Evolutionary conservation across 352 stramenopile genomes (phyloP).

Genomic region (Phytophthora pinifolia): DNA sequence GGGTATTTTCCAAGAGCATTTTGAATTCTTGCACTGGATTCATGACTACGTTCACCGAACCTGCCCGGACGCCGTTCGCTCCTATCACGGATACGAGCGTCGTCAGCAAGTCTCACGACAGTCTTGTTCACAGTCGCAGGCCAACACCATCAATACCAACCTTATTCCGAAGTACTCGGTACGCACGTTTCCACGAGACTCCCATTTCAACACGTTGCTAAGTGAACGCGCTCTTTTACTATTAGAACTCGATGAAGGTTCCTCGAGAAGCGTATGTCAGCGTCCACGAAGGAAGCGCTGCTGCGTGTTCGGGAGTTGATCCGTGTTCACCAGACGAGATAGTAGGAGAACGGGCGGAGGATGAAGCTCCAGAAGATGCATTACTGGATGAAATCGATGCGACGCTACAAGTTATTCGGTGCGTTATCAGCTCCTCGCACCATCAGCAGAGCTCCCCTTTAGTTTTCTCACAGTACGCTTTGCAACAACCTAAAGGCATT

Average conservation of each 20-base stretch:
- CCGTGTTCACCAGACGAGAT: neutral
- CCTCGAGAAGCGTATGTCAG: slow-evolving; percentile 23
- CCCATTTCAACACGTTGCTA: neutral
- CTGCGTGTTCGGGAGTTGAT: neutral
- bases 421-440: neutral
- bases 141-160: slow-evolving; percentile 52
- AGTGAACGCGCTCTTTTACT: neutral
- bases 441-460: no score
- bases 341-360: neutral
- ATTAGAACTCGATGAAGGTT: slow-evolving; percentile 40
- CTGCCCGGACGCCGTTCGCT: slow-evolving; percentile 55
- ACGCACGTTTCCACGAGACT: slow-evolving; percentile 4
- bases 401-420: slow-evolving; percentile 37
- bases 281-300: slow-evolving; percentile 3
- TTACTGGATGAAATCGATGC: slow-evolving; percentile 9
- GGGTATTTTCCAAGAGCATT: slow-evolving; percentile 80
- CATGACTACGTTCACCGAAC: slow-evolving; percentile 80
- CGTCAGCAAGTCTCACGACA: slow-evolving; percentile 46
- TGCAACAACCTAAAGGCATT: slow-evolving; percentile 23
- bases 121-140: slow-evolving; percentile 29
- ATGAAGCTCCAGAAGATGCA: neutral
- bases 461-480: neutral
- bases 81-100: slow-evolving; percentile 56
- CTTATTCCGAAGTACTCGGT: slow-evolving; percentile 64
- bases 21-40: slow-evolving; percentile 82